Conservation (phyloP, 805 yeast genomes). For the Wickerhamomyces ciferrii region DNA sequence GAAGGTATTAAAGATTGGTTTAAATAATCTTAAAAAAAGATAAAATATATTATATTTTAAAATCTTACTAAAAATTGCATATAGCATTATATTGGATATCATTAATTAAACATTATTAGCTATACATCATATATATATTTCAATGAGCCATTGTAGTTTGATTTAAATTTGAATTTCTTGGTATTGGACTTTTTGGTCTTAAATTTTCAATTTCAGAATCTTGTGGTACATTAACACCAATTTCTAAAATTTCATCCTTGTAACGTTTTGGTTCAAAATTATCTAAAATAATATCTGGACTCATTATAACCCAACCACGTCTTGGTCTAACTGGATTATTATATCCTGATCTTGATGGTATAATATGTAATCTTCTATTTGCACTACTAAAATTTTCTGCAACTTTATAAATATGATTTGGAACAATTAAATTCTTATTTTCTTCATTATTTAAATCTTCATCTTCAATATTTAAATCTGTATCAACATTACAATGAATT, state of each 20-base stretch:
- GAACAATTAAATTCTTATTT: conserved; percentile 48
- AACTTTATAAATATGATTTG: conserved; percentile 70
- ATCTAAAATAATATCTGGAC: conserved; percentile 76
- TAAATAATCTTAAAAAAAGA: too few species aligned
- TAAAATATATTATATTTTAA: too few species aligned
- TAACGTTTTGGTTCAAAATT: conserved; percentile 53
- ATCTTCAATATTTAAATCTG: conserved; percentile 75
- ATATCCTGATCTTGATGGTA: conserved; percentile 68
- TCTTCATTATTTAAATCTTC: conserved; percentile 15
- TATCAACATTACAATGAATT: conserved; percentile 89
- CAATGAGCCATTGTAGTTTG: not conserved
- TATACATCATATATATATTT: not conserved
- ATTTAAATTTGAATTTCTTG: conserved; percentile 5
- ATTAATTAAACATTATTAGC: not conserved
- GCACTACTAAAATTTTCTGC: conserved; percentile 88
- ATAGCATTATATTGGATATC: not conserved
- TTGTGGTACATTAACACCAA: conserved; percentile 59
- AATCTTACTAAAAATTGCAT: too few species aligned
- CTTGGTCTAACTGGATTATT: conserved; percentile 61
- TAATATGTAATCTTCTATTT: conserved; percentile 75
- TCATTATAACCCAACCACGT: conserved; percentile 87
- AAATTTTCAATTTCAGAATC: conserved; percentile 70
- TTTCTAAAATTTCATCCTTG: conserved; percentile 33
- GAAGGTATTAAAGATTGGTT: conserved; percentile 53
- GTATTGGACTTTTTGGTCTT: conserved; percentile 77